Conservation (phyloP, 768 basidiomycete genomes). For the Tulasnella sp. region DNA sequence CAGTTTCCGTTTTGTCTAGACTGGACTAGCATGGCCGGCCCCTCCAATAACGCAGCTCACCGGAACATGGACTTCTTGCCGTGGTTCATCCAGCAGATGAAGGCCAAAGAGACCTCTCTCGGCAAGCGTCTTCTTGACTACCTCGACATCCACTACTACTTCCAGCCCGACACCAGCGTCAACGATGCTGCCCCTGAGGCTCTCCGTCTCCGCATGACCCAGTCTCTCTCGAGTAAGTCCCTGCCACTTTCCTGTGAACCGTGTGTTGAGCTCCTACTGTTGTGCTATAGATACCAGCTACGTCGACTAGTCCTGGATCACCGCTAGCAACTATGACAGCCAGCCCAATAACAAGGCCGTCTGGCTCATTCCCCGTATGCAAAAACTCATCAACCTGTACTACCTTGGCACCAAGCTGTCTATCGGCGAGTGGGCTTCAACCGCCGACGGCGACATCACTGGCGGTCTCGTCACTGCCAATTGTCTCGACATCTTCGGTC, state of each 20-base stretch:
- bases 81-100: conserved; percentile 60
- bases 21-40: conserved; percentile 58
- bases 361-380: conserved; percentile 56
- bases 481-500: conserved; percentile 57
- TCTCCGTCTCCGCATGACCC: conserved; percentile 53
- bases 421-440: conserved; percentile 57
- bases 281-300: conserved; percentile 47
- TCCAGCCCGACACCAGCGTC: conserved; percentile 56
- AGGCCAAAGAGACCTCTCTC: conserved; percentile 43
- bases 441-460: conserved; percentile 55
- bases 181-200: conserved; percentile 58
- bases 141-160: conserved; percentile 60
- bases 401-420: conserved; percentile 64
- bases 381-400: conserved; percentile 52
- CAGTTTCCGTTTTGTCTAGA: conserved; percentile 43
- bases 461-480: conserved; percentile 59
- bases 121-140: conserved; percentile 56
- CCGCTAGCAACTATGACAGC: conserved; percentile 47
- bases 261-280: not conserved
- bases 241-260: too few relatives aligned
- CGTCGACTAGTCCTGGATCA: conserved; percentile 59
- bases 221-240: conserved; percentile 53
- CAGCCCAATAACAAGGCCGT: conserved; percentile 53
- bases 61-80: conserved; percentile 58
- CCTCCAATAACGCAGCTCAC: conserved; percentile 55